Evolutionary conservation across 2,329 filamentous ascomycete species (phyloP).

Genomic region (Trichoderma cornu-damae): DNA sequence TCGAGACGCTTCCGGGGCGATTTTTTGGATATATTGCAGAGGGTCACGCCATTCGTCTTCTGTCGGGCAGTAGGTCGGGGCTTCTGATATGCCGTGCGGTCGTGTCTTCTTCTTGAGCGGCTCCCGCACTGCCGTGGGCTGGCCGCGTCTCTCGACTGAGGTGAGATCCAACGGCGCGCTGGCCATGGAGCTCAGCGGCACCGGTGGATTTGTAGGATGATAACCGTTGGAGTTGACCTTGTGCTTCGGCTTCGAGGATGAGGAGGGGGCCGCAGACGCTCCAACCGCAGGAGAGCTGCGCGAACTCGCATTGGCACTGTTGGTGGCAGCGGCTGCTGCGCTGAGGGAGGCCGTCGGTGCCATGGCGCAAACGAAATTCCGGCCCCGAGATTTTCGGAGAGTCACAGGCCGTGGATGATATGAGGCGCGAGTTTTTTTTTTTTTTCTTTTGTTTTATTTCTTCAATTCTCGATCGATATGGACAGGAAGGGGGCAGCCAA

Average conservation of each 20-base stretch:
- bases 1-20: constrained; percentile 75
- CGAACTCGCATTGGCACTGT: constrained; percentile 46
- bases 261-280: constrained; percentile 31
- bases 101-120: constrained; percentile 70
- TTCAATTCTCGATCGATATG: constrained; percentile 12
- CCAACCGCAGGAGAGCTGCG: constrained; percentile 48
- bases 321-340: constrained; percentile 33
- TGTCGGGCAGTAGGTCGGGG: constrained; percentile 83
- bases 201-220: constrained; percentile 46
- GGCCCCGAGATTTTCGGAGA: constrained; percentile 5
- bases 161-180: constrained; percentile 70
- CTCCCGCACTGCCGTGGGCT: constrained; percentile 71
- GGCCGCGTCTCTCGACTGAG: constrained; percentile 86
- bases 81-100: constrained; percentile 80
- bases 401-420: constrained; percentile 4
- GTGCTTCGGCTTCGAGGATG: constrained; percentile 45
- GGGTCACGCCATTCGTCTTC: constrained; percentile 94
- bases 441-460: too few species aligned
- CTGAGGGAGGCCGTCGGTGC: constrained; percentile 38
- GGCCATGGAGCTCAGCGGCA: constrained; percentile 51
- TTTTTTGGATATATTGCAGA: constrained; percentile 88
- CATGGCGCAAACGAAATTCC: constrained; percentile 30
- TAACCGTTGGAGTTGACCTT: constrained; percentile 51
- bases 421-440: not conserved
- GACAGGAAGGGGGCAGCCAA: not conserved